Evolutionary conservation across 208 protist genomes (phyloP), one percentile per base, ranked within the genome.

Genomic region (Leishmania aethiopica): DNA sequence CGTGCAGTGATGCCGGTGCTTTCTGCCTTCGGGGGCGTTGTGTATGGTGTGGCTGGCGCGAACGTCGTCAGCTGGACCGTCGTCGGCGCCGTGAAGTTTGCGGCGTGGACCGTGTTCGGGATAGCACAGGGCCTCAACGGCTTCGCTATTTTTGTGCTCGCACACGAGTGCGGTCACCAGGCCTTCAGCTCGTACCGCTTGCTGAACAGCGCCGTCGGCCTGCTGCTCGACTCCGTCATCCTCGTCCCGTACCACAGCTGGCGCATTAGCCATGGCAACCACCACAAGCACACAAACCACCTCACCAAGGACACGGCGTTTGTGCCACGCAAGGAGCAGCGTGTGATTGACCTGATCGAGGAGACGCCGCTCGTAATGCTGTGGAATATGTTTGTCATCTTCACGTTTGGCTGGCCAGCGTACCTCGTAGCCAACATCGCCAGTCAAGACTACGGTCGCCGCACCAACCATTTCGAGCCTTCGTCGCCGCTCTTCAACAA

Each of bases 221-320:
- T 97, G 53, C 47, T 97, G 47, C 70, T 97, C 10, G 96, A 99
- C 91, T 96, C 94, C 25, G 81, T 84, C 32, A 82, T 99, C 51
- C 92, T 98, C n/a, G 94, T 98, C 10, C 96, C 97, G 17, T 99
- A 98, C 90, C 95, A 96, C 90, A 93, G 93, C 81, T 99, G 98
- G 98, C 89, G 95, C 83, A 93, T 95, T 80, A 95, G 91, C 59
- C 98, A 99, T 84, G 90, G 90, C 73, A 96, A 90, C 67, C 98
- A 99, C 84, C 98, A 99, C 94, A 93, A 96, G 79, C 90, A 97
- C 94, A 99, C 98, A n/a, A 98, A 98, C 88, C 91, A 99, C 89
- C 89, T 99, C 62, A 94, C 87, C 22, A 95, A 97, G 78, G 97
- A 98, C 84, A 96, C 92, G 59, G 91, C 92, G 15, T 98, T 97